Conservation (phyloP, 768 basidiomycete species). For the Rhizopogon rudus region DNA sequence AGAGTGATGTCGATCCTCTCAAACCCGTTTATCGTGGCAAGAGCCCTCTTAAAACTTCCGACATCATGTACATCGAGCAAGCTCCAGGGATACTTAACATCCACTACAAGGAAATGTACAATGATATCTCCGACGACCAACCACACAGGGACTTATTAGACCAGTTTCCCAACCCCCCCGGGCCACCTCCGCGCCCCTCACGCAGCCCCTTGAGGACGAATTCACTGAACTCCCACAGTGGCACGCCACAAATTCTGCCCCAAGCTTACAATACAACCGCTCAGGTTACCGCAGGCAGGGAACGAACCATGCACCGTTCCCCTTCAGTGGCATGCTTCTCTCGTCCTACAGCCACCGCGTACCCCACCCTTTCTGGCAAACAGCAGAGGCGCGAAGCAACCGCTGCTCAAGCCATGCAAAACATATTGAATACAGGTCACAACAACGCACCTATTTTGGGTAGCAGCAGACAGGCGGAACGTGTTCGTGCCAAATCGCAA, state of each 20-base stretch:
- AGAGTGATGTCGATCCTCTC: not conserved
- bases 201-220: slow-evolving; percentile 1
- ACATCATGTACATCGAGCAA: slow-evolving; percentile 6
- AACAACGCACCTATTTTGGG: not conserved
- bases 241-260: not conserved
- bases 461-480: not conserved
- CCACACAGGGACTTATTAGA: slow-evolving; percentile 3
- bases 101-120: not conserved
- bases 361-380: slow-evolving; percentile 1
- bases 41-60: slow-evolving; percentile 5
- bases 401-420: not conserved
- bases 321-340: slow-evolving; percentile 5
- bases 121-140: not conserved
- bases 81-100: not conserved
- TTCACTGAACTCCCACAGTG: not conserved
- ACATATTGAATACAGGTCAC: not conserved
- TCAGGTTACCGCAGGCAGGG: not conserved
- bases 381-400: not conserved
- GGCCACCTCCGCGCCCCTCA: slow-evolving; percentile 1
- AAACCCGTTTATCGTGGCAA: slow-evolving; percentile 10
- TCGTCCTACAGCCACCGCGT: slow-evolving; percentile 2
- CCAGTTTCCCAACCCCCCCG: slow-evolving; percentile 4
- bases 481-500: not conserved
- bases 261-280: not conserved
- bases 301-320: slow-evolving; percentile 3